Evolutionary conservation across 73 alveolate genomes (phyloP).

Genomic region (Loxodes magnus): DNA sequence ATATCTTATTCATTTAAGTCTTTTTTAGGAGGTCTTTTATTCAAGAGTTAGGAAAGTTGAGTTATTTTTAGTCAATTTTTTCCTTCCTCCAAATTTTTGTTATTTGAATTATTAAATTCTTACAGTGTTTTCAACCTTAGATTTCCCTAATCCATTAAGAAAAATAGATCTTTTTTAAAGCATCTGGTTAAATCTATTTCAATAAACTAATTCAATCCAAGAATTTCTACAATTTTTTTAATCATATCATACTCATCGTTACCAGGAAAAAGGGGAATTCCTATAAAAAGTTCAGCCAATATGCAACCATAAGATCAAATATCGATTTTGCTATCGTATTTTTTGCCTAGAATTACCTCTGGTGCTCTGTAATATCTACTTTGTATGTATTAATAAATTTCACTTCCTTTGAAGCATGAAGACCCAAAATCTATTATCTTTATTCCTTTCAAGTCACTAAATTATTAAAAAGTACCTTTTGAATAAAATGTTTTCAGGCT

Average conservation of each 20-base stretch:
- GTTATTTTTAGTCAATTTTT: no score
- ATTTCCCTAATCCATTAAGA: no score
- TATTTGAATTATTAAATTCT: no score
- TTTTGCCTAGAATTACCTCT: conserved; percentile 88
- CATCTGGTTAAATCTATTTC: no score
- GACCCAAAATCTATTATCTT: conserved; percentile 79
- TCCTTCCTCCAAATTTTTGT: no score
- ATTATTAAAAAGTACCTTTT: conserved; percentile 34
- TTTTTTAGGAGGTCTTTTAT: no score
- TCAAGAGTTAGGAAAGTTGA: no score
- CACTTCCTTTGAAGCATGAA: conserved; percentile 49
- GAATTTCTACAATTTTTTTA: conserved; percentile 60
- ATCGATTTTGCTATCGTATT: conserved; percentile 84
- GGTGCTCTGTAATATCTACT: conserved; percentile 93
- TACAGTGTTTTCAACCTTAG: no score
- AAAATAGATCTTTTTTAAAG: no score
- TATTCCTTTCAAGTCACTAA: no score
- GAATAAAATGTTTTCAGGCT: conserved; percentile 71
- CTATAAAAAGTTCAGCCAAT: conserved; percentile 72
- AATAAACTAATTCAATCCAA: no score
- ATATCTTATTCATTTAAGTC: no score
- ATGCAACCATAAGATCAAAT: conserved; percentile 96
- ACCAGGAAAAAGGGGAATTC: conserved; percentile 84
- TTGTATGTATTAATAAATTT: conserved; percentile 69
- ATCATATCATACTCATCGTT: conserved; percentile 71